Evolutionary conservation across 2,329 filamentous ascomycete genomes (phyloP), one percentile per base, ranked within the genome.

Genomic region (Cladophialophora bantiana): DNA sequence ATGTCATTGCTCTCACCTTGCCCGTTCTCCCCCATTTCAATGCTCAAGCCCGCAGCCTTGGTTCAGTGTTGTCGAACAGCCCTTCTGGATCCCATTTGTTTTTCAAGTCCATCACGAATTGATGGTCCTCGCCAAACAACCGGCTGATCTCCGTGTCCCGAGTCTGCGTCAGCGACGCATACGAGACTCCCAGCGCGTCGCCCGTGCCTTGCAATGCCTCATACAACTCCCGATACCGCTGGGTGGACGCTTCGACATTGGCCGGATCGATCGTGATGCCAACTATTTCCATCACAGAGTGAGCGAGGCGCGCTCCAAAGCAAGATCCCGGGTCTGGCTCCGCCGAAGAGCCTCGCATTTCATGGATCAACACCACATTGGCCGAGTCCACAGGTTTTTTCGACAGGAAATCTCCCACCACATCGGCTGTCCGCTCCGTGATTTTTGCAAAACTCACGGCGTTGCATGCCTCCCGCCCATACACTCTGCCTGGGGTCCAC

Each of bases 71-170:
- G 36, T 62, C 50, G 6, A 62, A 62, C 6, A 62, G 9, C 12
- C 59, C 59, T 13, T 53, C 48, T 7, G 59, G 59, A 35, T 62
- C 59, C 13, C 56, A 62, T 35, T 62, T 62, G 52, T 56, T 26
- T 50, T 56, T 62, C 50, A 62, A n/a, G 38, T 56, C 59, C 50
- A 62, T 62, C 59, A 62, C 59, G 12, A 62, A 62, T n/a, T 34
- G 50, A 26, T 56, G 45, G 12, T 48, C 32, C 3, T 42, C 26
- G 31, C 59, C 50, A 18, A 62, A 62, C 50, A 42, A 56, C 20
- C 32, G 20, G 59, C 59, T n/a, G 20, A 40, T 35, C 9, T 62
- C 15, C 7, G 59, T 56, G 36, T 62, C 59, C 26, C 52, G 36
- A n/a, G 59, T 56, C 38, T 62, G 59, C 15, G 52, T 55, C 59